Percentiles rank a stretch among this genome's conserved stretches.
Evolutionary conservation across 2,329 filamentous ascomycete genomes (phyloP).

Genomic region (Venturia effusa): DNA sequence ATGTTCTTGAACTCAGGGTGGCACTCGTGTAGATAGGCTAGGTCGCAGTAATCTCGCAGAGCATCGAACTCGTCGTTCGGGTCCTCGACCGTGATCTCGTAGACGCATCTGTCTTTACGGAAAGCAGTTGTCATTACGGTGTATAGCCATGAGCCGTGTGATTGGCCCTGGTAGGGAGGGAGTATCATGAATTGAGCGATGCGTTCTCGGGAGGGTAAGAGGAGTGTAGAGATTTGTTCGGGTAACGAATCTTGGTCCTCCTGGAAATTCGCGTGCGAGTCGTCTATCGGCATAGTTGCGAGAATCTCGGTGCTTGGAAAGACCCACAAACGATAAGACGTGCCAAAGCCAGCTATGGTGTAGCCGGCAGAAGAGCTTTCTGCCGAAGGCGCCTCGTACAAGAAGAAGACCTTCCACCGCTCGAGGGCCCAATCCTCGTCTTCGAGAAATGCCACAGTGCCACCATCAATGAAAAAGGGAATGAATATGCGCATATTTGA

Average conservation of each 20-base stretch:
- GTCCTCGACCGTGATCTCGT: slow-evolving; percentile 87
- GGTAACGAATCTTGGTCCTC: background rate
- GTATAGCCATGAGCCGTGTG: slow-evolving; percentile 74
- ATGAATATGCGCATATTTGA: slow-evolving; percentile 74
- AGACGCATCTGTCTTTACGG: slow-evolving; percentile 54
- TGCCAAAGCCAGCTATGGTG: slow-evolving; percentile 78
- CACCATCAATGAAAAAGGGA: slow-evolving; percentile 85
- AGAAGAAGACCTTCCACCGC: slow-evolving; percentile 85
- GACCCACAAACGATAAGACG: slow-evolving; percentile 76
- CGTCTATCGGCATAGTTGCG: slow-evolving; percentile 19
- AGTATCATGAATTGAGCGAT: slow-evolving; percentile 92
- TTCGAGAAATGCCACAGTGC: slow-evolving; percentile 62
- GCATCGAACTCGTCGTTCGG: slow-evolving; percentile 81
- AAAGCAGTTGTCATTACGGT: slow-evolving; percentile 64
- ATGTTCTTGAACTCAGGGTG: slow-evolving; percentile 43
- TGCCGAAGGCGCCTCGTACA: slow-evolving; percentile 29
- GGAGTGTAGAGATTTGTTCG: slow-evolving; percentile 22
- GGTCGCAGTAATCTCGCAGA: slow-evolving; percentile 64
- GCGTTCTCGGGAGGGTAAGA: slow-evolving; percentile 65
- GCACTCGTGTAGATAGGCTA: slow-evolving; percentile 40
- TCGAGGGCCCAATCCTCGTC: slow-evolving; percentile 58
- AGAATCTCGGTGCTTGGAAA: slow-evolving; percentile 37
- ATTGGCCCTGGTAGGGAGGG: slow-evolving; percentile 72
- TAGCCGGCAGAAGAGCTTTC: slow-evolving; percentile 36
- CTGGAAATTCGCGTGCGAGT: slow-evolving; percentile 14